Base-by-base conservation (phyloP, 768 basidiomycete genomes). In the Termitomyces sp. region DNA sequence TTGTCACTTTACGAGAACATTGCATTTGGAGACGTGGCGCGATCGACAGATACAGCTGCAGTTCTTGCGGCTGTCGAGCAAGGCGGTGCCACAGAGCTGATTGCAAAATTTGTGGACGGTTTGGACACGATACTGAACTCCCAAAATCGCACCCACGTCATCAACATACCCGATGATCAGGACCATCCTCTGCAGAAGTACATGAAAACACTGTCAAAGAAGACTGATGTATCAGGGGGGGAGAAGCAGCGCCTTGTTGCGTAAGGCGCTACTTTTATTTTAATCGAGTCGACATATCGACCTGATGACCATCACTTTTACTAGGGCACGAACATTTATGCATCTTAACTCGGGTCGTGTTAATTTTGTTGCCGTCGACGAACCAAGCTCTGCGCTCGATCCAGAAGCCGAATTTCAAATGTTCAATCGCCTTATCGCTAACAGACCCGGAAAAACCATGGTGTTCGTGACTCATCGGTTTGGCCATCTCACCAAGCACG, bases 301-400 rank as follows among this genome's bases (percentile, higher is more conserved):
- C 14, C 2, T 42, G 40, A 5, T 42, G 40, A 5, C 5, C 46
- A 15, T 40, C 6, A 11, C 20, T 5, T 25, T 60, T 20, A 46
- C 14, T 34, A 74, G 73, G 20, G 63, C 72, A 1, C 50, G 73
- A 54, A 71, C 72, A 25, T 74, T 74, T 63, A 74, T 74, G 73
- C 70, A 68, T 8, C 63, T 74, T 32, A 66, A 61, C 25, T 69
- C 70, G 2, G 65, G 65, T 0, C 51, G 69, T 4, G 70, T 75
- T 31, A 75, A 70, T 29, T 73, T 84, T 3, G 65, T 82, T 14
- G 72, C 77, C 3, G 72, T 77, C 6, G 83, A 83, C 61, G 82
- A 83, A 63, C 83, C 82, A 1, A 82, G 75, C 31, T 81, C 81
- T 0, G 73, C 76, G 3, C 66, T 83, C 5, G 83, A 84, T 56